Conservation (phyloP, 306 rosid species). For the Cucumis cinereus region DNA sequence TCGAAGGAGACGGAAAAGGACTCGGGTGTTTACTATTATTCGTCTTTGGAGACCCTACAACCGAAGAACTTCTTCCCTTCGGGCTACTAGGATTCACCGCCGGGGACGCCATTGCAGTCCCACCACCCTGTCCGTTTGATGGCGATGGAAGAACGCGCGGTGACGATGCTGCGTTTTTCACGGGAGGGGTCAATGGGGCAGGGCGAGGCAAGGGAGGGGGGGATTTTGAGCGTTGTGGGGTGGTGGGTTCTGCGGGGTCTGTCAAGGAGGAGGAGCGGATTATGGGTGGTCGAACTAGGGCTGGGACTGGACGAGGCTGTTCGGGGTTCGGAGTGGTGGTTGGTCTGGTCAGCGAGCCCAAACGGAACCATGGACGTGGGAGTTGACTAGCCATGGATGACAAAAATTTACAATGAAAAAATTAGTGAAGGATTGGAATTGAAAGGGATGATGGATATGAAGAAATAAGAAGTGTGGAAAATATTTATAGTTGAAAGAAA, state of each 20-base stretch:
- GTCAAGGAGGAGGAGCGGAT: not conserved
- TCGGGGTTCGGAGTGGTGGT: not conserved
- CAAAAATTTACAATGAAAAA: not conserved
- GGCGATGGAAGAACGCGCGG: not conserved
- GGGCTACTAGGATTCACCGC: not conserved
- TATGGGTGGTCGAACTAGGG: not conserved
- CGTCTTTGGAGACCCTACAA: not conserved
- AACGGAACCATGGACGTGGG: slow-evolving; percentile 15
- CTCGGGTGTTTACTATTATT: not conserved
- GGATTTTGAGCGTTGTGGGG: not conserved
- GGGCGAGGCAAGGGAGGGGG: not conserved
- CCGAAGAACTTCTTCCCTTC: not conserved
- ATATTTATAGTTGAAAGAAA: not conserved
- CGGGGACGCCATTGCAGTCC: not conserved
- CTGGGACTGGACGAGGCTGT: not conserved
- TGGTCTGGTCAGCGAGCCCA: slow-evolving; percentile 9
- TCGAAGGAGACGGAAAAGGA: not conserved
- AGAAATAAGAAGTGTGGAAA: not conserved
- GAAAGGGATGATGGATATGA: not conserved
- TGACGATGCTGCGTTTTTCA: not conserved
- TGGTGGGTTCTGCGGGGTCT: not conserved
- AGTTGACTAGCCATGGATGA: not conserved
- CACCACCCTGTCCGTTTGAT: not conserved
- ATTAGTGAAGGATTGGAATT: not conserved
- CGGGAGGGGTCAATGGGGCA: not conserved